Conservation (phyloP, 768 basidiomycete species). For the Serpula lacrymans region DNA sequence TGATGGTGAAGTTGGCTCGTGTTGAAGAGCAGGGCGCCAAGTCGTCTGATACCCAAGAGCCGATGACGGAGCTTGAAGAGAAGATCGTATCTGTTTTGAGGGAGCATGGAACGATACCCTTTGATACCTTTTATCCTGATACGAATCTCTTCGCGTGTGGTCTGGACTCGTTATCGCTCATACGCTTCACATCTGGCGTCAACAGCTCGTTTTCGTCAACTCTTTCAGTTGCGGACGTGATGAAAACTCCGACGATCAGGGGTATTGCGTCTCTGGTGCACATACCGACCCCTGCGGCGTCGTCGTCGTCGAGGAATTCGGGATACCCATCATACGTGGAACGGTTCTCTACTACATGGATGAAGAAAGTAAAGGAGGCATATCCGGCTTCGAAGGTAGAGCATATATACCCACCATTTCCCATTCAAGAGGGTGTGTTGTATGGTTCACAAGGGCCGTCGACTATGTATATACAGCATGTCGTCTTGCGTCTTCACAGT, state of each 20-base stretch:
- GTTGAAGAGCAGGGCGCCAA: constrained; percentile 1
- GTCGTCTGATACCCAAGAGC: neutral
- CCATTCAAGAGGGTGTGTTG: constrained; percentile 46
- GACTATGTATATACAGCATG: constrained; percentile 43
- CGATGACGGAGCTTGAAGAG: constrained; percentile 28
- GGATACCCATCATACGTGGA: constrained; percentile 5
- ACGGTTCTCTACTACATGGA: constrained; percentile 17
- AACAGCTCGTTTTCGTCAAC: constrained; percentile 12
- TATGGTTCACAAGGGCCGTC: constrained; percentile 35
- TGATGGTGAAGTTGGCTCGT: constrained; percentile 12
- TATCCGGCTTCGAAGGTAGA: constrained; percentile 7
- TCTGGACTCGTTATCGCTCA: constrained; percentile 28
- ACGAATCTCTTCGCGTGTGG: constrained; percentile 31
- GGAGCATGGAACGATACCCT: constrained; percentile 14
- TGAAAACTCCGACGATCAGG: constrained; percentile 20
- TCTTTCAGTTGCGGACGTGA: constrained; percentile 27
- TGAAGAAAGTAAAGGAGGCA: constrained; percentile 7
- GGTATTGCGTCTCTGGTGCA: constrained; percentile 17
- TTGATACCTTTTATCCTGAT: constrained; percentile 10
- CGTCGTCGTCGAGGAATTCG: neutral
- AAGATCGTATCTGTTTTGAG: constrained; percentile 33
- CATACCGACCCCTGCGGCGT: neutral
- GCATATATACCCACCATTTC: constrained; percentile 38
- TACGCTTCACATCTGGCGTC: constrained; percentile 19
- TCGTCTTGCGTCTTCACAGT: constrained; percentile 29